A percentile compares a stretch with the other conserved stretches of the same genome.
Evolutionary conservation across 352 stramenopile genomes (phyloP).

Genomic region (Thalassiosira exigua): DNA sequence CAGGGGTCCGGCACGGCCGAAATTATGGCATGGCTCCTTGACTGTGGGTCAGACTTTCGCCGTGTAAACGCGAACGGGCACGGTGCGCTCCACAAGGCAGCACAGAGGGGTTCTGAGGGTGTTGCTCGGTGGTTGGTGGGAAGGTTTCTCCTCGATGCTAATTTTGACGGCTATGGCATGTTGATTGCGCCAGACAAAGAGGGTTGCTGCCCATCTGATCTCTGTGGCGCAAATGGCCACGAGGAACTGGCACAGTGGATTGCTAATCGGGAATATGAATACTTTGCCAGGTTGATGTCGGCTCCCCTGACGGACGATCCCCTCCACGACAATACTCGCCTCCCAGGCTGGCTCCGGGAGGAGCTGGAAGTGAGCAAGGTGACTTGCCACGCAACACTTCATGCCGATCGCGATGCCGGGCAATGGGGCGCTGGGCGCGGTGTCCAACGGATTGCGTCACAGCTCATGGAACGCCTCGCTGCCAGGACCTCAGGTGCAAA

Average conservation of each 20-base stretch:
- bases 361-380: background rate
- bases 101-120: slow-evolving; percentile 66
- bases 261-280: background rate
- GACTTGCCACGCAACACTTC: background rate
- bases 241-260: slow-evolving; percentile 64
- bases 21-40: slow-evolving; percentile 68
- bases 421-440: background rate
- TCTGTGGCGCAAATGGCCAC: slow-evolving; percentile 80
- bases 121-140: slow-evolving; percentile 70
- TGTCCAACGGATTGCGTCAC: background rate
- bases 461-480: background rate
- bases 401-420: background rate
- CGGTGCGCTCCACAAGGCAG: slow-evolving; percentile 78
- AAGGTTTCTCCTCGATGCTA: slow-evolving; percentile 24
- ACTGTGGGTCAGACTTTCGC: slow-evolving; percentile 56
- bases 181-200: slow-evolving; percentile 77
- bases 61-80: slow-evolving; percentile 80
- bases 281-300: background rate
- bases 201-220: slow-evolving; percentile 77
- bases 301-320: background rate
- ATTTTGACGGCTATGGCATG: background rate
- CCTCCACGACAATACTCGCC: background rate
- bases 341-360: slow-evolving; percentile 2
- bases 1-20: slow-evolving; percentile 61
- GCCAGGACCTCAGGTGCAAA: background rate